Evolutionary conservation across 1,284 basidiomycete species (phyloP).

Genomic region (Naganishia albida): DNA sequence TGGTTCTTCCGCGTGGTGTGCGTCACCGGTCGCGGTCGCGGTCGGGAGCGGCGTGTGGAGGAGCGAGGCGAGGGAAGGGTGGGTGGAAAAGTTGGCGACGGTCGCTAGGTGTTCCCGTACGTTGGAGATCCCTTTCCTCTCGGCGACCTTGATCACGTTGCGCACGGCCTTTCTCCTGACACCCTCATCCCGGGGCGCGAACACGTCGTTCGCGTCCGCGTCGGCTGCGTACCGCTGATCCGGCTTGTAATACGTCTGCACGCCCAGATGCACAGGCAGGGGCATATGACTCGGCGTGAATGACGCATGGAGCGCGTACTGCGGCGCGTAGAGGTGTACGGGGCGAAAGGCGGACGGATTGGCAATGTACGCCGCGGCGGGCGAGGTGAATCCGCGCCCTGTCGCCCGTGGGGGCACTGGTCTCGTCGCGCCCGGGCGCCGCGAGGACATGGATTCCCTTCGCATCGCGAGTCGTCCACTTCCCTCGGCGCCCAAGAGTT

Average conservation of each 20-base stretch:
- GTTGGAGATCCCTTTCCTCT: conserved; percentile 8
- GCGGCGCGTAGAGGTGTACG: conserved; percentile 26
- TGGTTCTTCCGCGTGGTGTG: neutral
- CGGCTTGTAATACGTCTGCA: conserved; percentile 23
- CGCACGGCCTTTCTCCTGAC: neutral
- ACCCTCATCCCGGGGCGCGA: neutral
- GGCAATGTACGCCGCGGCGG: neutral
- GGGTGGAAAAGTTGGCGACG: conserved; percentile 11
- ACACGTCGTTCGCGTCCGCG: neutral
- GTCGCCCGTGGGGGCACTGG: neutral
- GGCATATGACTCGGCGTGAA: conserved; percentile 33
- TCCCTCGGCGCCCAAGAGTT: conserved; percentile 9
- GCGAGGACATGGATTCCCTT: conserved; percentile 4
- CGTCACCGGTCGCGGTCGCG: neutral
- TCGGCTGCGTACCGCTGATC: neutral
- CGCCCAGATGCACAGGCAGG: conserved; percentile 30
- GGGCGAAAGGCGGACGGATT: conserved; percentile 12
- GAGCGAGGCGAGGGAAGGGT: neutral
- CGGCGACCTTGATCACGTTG: neutral
- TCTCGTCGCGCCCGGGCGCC: neutral
- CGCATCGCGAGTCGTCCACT: conserved; percentile 13
- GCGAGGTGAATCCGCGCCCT: neutral
- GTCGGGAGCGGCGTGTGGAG: neutral
- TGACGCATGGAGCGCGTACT: conserved; percentile 30
- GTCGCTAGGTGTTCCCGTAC: conserved; percentile 21